Percentiles rank a stretch among this genome's conserved stretches.
These are phyloP conservation scores for Podila epicladia DNA, from an alignment of 192 early-diverging fungal species.

Conservation along the genomic window DNA sequence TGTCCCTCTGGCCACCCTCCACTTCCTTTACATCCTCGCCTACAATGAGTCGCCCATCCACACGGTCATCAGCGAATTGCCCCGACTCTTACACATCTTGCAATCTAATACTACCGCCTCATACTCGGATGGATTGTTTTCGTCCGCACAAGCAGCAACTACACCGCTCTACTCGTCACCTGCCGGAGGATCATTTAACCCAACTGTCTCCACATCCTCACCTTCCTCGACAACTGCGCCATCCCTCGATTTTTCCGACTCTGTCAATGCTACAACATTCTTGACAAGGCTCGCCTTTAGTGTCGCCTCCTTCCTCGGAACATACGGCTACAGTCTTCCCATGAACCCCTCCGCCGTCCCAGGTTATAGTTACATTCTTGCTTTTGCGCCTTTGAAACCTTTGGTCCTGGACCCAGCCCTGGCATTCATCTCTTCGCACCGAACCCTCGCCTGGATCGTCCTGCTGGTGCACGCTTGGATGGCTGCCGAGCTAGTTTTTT, in stretches of 20 bases:
- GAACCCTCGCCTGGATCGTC: conserved; percentile 18
- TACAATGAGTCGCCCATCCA: conserved; percentile 38
- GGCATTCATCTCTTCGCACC: conserved; percentile 25
- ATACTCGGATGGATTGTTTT: neutral
- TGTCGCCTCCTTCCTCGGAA: conserved; percentile 14
- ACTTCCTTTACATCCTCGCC: conserved; percentile 37
- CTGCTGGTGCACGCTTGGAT: conserved; percentile 29
- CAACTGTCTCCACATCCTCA: neutral
- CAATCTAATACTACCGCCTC: conserved; percentile 10
- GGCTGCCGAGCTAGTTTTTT: conserved; percentile 31
- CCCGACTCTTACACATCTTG: conserved; percentile 16
- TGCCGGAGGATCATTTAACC: neutral
- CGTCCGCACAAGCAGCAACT: neutral
- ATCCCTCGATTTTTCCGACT: neutral
- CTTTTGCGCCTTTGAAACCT: conserved; percentile 11
- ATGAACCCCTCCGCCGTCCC: conserved; percentile 11
- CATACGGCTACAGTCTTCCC: conserved; percentile 3
- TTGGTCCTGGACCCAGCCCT: conserved; percentile 7
- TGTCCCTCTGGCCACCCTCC: conserved; percentile 26
- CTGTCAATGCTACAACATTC: neutral
- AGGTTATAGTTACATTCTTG: conserved; percentile 14
- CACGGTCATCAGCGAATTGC: conserved; percentile 14
- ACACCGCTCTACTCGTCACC: neutral
- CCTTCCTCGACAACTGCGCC: neutral
- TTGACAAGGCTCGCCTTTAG: neutral